These are phyloP conservation scores for Inga leiocalycina DNA, from an alignment of 306 rosid species.

Conservation along the genomic window DNA sequence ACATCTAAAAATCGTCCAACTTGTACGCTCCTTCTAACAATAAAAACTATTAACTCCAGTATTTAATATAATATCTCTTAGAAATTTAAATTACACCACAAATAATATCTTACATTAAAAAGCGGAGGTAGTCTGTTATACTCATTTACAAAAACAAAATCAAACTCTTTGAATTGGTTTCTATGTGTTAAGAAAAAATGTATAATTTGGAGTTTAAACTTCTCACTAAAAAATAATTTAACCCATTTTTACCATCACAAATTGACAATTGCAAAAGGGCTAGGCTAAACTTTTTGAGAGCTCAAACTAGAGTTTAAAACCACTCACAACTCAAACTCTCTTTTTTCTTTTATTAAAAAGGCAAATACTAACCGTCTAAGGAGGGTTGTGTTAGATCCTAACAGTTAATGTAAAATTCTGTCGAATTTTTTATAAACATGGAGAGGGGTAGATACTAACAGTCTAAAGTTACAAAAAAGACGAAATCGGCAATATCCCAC, in stretches of 20 bases:
- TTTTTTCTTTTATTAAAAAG: too few relatives aligned
- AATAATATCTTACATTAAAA: too few relatives aligned
- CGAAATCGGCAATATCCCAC: too few relatives aligned
- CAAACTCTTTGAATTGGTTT: neutral
- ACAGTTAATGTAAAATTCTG: too few relatives aligned
- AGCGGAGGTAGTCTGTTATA: too few relatives aligned
- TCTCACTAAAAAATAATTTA: neutral
- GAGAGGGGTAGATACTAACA: too few relatives aligned
- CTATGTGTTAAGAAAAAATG: neutral
- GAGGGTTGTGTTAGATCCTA: too few relatives aligned
- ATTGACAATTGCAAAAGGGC: neutral
- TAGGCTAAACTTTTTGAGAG: neutral
- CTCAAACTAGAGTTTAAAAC: neutral
- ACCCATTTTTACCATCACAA: neutral
- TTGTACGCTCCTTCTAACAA: neutral
- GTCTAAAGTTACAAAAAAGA: too few relatives aligned
- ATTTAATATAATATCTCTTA: too few relatives aligned
- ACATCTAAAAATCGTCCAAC: neutral
- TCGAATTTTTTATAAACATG: too few relatives aligned
- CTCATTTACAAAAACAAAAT: neutral
- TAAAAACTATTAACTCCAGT: neutral
- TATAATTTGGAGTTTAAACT: neutral
- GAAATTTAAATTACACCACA: too few relatives aligned
- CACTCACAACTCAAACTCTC: neutral
- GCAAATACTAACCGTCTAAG: too few relatives aligned